Conservation (phyloP, 371 early-diverging fungal species). For the Mortierella polycephala region DNA sequence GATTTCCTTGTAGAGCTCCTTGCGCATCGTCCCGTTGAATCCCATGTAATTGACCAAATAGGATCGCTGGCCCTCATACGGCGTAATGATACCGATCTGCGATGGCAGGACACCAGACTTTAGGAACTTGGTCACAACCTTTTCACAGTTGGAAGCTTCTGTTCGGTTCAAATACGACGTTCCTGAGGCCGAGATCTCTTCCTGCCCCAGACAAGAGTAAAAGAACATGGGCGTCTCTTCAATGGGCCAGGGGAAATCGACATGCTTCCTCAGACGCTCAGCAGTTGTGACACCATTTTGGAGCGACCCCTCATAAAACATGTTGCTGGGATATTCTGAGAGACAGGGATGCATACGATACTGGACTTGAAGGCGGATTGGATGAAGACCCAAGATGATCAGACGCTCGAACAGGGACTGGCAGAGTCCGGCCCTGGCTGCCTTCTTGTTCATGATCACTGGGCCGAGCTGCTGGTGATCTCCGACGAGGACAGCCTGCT, state of each 20-base stretch:
- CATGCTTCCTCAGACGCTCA: slow-evolving; percentile 86
- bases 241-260: slow-evolving; percentile 97
- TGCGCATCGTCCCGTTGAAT: slow-evolving; percentile 87
- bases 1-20: slow-evolving; percentile 95
- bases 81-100: slow-evolving; percentile 99
- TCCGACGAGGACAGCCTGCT: slow-evolving; percentile 97
- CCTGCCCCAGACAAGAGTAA: slow-evolving; percentile 91
- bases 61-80: slow-evolving; percentile 98
- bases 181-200: slow-evolving; percentile 96
- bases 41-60: slow-evolving; percentile 96
- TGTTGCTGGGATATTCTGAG: slow-evolving; percentile 97
- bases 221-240: slow-evolving; percentile 97
- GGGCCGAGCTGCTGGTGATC: slow-evolving; percentile 99
- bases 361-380: slow-evolving; percentile 96
- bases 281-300: slow-evolving; percentile 95
- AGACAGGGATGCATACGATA: slow-evolving; percentile 99
- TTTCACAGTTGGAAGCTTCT: slow-evolving; percentile 92
- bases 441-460: slow-evolving; percentile 97
- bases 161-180: slow-evolving; percentile 97
- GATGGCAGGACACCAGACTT: slow-evolving; percentile 87
- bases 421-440: slow-evolving; percentile 92
- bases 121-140: slow-evolving; percentile 94
- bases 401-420: slow-evolving; percentile 98
- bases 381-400: slow-evolving; percentile 90
- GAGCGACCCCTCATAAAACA: slow-evolving; percentile 98